Evolutionary conservation across 176 grass and related monocot species (phyloP).

Genomic region (Cenchrus fungigraminus): DNA sequence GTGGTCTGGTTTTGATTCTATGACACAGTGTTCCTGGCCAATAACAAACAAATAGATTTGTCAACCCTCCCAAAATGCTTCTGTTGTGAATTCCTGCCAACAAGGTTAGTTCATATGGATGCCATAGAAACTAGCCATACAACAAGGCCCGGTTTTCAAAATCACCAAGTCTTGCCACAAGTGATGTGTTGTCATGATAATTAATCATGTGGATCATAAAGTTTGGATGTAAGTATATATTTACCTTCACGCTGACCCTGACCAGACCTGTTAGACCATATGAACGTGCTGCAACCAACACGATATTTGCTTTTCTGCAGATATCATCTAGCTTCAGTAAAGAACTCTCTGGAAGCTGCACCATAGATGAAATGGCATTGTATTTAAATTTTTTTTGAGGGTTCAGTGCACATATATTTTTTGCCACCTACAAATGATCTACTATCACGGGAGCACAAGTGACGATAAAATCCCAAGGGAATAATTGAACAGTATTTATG

Average conservation of each 20-base stretch:
- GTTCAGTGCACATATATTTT: not conserved
- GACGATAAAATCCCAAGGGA: conserved; percentile 8
- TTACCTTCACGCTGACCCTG: conserved; percentile 91
- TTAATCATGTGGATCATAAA: conserved; percentile 26
- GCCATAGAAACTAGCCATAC: not conserved
- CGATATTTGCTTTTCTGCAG: conserved; percentile 71
- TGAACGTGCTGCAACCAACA: conserved; percentile 82
- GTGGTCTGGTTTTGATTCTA: conserved; percentile 97
- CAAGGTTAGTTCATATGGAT: not conserved
- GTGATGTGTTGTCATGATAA: conserved; percentile 16
- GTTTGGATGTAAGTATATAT: conserved; percentile 6
- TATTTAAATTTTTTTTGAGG: conserved; percentile 32
- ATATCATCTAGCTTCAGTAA: conserved; percentile 87
- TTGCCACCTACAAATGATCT: conserved; percentile 14
- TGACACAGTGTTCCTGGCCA: conserved; percentile 74
- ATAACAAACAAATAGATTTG: conserved; percentile 4
- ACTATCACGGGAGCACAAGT: not conserved
- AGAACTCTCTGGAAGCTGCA: conserved; percentile 75
- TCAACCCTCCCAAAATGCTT: conserved; percentile 33
- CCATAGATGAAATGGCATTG: conserved; percentile 4
- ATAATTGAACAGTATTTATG: not conserved
- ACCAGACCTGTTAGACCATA: conserved; percentile 92
- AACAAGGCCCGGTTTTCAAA: not conserved
- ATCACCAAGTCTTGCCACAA: not conserved
- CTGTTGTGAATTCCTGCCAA: not conserved